Conservation (phyloP, 352 stramenopile genomes). For the Globisporangium carolinianum region DNA sequence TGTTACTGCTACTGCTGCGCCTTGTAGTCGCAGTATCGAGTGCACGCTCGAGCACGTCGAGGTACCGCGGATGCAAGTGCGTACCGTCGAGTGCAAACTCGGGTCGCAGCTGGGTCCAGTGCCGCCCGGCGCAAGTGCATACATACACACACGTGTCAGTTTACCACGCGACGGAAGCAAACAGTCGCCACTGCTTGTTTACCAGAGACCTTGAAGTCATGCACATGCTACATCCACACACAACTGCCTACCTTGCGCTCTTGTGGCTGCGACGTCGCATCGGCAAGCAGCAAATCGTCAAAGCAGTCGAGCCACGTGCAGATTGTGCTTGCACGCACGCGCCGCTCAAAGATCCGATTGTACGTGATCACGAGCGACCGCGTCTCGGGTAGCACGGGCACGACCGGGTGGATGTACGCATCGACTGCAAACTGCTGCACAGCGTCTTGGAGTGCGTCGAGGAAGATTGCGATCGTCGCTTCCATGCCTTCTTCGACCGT, state of each 20-base stretch:
- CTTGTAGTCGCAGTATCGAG: slow-evolving; percentile 4
- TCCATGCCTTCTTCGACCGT: slow-evolving; percentile 75
- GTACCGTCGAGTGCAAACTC: slow-evolving; percentile 74
- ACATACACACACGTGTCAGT: too few relatives aligned
- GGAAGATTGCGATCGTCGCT: slow-evolving; percentile 76
- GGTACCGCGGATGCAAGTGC: slow-evolving; percentile 76
- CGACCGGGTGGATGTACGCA: slow-evolving; percentile 78
- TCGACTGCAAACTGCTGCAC: slow-evolving; percentile 58
- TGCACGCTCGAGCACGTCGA: slow-evolving; percentile 37
- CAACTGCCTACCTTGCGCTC: too few relatives aligned
- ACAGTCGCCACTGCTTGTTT: not conserved
- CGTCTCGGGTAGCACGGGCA: slow-evolving; percentile 87
- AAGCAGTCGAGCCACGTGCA: slow-evolving; percentile 89
- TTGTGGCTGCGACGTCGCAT: too few relatives aligned
- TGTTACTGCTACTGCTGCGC: too few relatives aligned
- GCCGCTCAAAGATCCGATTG: slow-evolving; percentile 58
- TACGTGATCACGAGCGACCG: slow-evolving; percentile 77
- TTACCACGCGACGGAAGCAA: not conserved
- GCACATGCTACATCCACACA: too few relatives aligned
- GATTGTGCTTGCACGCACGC: slow-evolving; percentile 29
- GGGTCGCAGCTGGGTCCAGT: slow-evolving; percentile 29
- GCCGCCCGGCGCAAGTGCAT: too few relatives aligned
- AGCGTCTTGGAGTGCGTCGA: slow-evolving; percentile 47
- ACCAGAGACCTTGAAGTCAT: too few relatives aligned
- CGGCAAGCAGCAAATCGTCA: slow-evolving; percentile 48